These are phyloP conservation scores for Exophiala mesophila DNA, from an alignment of 2,329 filamentous ascomycete species.

Conservation along the genomic window DNA sequence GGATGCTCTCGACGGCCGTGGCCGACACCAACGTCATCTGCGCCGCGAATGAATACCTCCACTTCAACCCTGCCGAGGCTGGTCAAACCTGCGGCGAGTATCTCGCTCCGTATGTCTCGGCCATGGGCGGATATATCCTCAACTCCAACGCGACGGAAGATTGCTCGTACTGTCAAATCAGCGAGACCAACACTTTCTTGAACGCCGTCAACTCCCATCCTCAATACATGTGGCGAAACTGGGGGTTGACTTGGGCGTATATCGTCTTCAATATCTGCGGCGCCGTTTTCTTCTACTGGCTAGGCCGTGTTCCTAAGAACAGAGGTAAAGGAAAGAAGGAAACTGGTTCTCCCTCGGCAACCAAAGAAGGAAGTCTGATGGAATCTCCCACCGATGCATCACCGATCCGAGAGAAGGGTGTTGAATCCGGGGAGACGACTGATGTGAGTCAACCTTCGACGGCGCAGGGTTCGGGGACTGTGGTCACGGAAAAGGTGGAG, in stretches of 20 bases:
- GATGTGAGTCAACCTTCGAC: not conserved
- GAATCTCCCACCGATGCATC: not conserved
- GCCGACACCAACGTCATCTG: slow-evolving; percentile 64
- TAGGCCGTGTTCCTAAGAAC: slow-evolving; percentile 52
- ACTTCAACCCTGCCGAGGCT: slow-evolving; percentile 56
- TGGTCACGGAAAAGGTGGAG: not conserved
- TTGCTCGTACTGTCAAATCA: slow-evolving; percentile 49
- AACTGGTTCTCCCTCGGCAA: slow-evolving; percentile 5
- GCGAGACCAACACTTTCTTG: slow-evolving; percentile 46
- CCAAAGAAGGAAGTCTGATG: slow-evolving; percentile 7
- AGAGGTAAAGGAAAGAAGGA: slow-evolving; percentile 11
- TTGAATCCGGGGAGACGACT: not conserved
- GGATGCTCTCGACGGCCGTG: slow-evolving; percentile 65
- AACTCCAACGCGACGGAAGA: slow-evolving; percentile 42
- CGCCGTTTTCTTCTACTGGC: slow-evolving; percentile 59
- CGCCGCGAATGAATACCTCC: slow-evolving; percentile 62
- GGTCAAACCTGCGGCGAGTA: slow-evolving; percentile 59
- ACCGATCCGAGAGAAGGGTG: not conserved
- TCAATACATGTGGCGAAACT: slow-evolving; percentile 60
- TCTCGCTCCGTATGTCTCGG: slow-evolving; percentile 47
- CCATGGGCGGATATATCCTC: slow-evolving; percentile 47
- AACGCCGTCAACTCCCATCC: slow-evolving; percentile 39
- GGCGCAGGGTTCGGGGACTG: not conserved
- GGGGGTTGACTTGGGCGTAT: slow-evolving; percentile 64
- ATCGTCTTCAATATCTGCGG: slow-evolving; percentile 59